phyloP scores from a whole-genome alignment of 148 eudicot species.

The Camellia granthamiana region DNA sequence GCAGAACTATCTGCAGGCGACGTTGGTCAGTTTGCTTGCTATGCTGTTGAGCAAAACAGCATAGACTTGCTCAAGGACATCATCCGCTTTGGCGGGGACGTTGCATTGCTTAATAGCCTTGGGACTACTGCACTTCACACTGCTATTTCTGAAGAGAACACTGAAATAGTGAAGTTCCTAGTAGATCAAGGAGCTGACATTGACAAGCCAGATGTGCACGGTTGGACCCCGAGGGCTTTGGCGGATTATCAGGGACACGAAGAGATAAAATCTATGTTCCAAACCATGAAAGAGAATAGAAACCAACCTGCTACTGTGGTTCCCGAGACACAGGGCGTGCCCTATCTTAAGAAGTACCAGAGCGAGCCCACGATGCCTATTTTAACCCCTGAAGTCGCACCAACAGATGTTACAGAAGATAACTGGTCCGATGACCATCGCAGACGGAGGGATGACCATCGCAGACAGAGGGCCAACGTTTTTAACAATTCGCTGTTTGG shows the following conservation, averaged over 20 bases:
- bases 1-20: slow-evolving; percentile 59
- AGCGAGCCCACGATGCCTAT: slow-evolving; percentile 38
- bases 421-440: slow-evolving; percentile 21
- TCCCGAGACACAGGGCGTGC: slow-evolving; percentile 23
- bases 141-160: slow-evolving; percentile 55
- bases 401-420: slow-evolving; percentile 19
- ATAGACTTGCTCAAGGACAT: slow-evolving; percentile 55
- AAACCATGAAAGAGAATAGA: slow-evolving; percentile 23
- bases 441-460: slow-evolving; percentile 34
- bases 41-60: slow-evolving; percentile 55
- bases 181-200: slow-evolving; percentile 60
- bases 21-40: slow-evolving; percentile 50
- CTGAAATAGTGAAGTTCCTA: slow-evolving; percentile 51
- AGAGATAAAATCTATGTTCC: slow-evolving; percentile 52
- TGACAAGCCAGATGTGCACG: slow-evolving; percentile 50
- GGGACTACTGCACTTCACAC: slow-evolving; percentile 72
- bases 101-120: slow-evolving; percentile 29
- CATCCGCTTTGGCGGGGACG: slow-evolving; percentile 51
- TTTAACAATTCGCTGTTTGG: slow-evolving; percentile 74
- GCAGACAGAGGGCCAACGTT: slow-evolving; percentile 33
- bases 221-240: slow-evolving; percentile 66
- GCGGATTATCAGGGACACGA: slow-evolving; percentile 67
- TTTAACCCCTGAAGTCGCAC: background rate
- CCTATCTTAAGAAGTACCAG: slow-evolving; percentile 41
- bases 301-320: slow-evolving; percentile 13